Percentiles rank a stretch among this genome's conserved stretches.
Evolutionary conservation across 1,284 basidiomycete genomes (phyloP).

Genomic region (Cryptococcus sp.): DNA sequence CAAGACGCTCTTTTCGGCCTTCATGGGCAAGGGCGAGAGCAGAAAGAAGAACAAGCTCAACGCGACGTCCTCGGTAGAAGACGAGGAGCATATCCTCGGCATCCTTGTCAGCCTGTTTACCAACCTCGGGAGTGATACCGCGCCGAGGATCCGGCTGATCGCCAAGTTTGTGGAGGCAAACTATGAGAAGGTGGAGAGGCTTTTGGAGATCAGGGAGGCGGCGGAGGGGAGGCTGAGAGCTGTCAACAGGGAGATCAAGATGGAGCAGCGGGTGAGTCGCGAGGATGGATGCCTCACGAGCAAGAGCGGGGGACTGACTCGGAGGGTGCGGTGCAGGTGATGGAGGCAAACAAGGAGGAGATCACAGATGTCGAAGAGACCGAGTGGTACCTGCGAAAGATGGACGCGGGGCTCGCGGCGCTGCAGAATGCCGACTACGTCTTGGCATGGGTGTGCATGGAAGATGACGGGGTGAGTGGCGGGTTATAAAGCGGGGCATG

Average conservation of each 20-base stretch:
- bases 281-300: too few species aligned
- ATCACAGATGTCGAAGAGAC: conserved; percentile 65
- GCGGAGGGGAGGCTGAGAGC: conserved; percentile 60
- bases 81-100: conserved; percentile 80
- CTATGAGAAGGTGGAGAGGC: conserved; percentile 89
- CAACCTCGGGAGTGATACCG: conserved; percentile 80
- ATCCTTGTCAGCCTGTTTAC: conserved; percentile 85
- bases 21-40: conserved; percentile 81
- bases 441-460: conserved; percentile 92
- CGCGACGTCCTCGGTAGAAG: conserved; percentile 65
- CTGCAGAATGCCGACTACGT: conserved; percentile 90
- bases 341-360: conserved; percentile 60
- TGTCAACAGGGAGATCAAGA: conserved; percentile 62
- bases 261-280: conserved; percentile 63
- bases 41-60: conserved; percentile 60
- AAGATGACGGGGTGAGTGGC: conserved; percentile 85
- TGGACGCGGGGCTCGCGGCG: conserved; percentile 83
- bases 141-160: conserved; percentile 74
- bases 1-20: conserved; percentile 79
- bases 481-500: background rate
- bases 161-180: conserved; percentile 88
- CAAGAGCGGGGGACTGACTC: background rate
- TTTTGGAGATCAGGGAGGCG: conserved; percentile 79
- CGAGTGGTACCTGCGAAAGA: conserved; percentile 71
- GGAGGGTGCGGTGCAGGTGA: conserved; percentile 50